Evolutionary conservation across 2,329 filamentous ascomycete species (phyloP).

Genomic region (Tolypocladium tundrense): DNA sequence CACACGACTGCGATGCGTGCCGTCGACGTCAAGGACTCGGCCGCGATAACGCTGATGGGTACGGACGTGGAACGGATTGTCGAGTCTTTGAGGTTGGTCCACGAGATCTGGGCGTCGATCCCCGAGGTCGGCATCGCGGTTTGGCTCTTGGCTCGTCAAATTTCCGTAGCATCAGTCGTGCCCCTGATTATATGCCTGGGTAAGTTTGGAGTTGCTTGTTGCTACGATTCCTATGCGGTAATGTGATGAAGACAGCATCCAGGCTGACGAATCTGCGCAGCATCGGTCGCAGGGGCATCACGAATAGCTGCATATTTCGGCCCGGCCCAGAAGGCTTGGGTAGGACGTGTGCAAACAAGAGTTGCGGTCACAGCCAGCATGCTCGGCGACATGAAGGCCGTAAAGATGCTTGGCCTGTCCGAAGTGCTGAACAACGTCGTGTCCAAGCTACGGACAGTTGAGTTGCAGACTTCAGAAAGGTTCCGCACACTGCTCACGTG

Average conservation of each 20-base stretch:
- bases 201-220: background rate
- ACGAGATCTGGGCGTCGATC: conserved; percentile 1
- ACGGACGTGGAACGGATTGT: background rate
- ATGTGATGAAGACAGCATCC: background rate
- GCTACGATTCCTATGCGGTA: background rate
- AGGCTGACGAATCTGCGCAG: background rate
- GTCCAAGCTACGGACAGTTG: background rate
- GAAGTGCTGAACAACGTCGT: background rate
- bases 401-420: conserved; percentile 3
- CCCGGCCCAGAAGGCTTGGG: background rate
- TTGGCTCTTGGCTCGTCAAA: conserved; percentile 1
- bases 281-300: background rate
- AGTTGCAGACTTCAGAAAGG: background rate
- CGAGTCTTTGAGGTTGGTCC: background rate
- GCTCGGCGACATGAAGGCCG: conserved; percentile 3
- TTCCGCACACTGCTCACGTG: background rate
- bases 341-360: background rate
- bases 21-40: background rate
- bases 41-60: background rate
- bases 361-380: background rate
- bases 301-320: background rate
- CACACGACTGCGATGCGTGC: background rate
- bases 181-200: background rate
- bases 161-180: background rate
- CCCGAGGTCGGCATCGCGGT: background rate